Base-by-base conservation (phyloP, 2,329 filamentous ascomycete species). In the Zymoseptoria ardabiliae region DNA sequence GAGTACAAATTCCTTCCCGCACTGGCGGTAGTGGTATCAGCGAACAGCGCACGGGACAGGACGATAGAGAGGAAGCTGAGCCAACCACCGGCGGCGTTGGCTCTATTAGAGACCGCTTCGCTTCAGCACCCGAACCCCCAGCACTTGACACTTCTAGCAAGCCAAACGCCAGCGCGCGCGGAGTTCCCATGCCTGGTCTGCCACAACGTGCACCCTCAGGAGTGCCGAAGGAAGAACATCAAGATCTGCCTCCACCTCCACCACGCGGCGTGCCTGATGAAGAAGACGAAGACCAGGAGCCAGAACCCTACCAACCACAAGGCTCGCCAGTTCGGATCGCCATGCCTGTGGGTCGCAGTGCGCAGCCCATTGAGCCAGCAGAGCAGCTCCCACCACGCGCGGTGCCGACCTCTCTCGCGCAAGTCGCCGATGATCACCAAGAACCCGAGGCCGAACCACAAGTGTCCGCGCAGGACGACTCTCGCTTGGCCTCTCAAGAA, bases 241-340 rank as follows among this genome's bases (percentile, higher is more conserved):
- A 77, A 63, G 71, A 73, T 59, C 58, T 79, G 54, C 78, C 77
- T 54, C 74, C 76, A 58, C 73, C 78, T 35, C 76, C 74, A 30
- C 73, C 72, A 57, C 73, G 71, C 57, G 73, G 71, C 35, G 76
- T 74, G 22, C 68, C 68, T 4, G 61, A 65, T 19, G 69, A 72
- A 7, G 66, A 68, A 41, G 60, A 60, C 8, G 72, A 68, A 10
- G 69, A 72, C 17, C 64, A 66, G 23, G 65, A 69, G 11, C 68
- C 64, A 72, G 72, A 57, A 74, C 76, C 64, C 76, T 75, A 69
- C 73, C 74, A 60, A 78, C 78, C 58, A 79, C 82, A 54, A 53
- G 77, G 79, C 53, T 97, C 90, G 1, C 93, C 93, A 6, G 87
- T 95, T 63, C 89, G 88, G 54, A 83, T 97, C 66, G 91, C 92